Evolutionary conservation across 106 monocot genomes (phyloP).

Genomic region (Acorus calamus): DNA sequence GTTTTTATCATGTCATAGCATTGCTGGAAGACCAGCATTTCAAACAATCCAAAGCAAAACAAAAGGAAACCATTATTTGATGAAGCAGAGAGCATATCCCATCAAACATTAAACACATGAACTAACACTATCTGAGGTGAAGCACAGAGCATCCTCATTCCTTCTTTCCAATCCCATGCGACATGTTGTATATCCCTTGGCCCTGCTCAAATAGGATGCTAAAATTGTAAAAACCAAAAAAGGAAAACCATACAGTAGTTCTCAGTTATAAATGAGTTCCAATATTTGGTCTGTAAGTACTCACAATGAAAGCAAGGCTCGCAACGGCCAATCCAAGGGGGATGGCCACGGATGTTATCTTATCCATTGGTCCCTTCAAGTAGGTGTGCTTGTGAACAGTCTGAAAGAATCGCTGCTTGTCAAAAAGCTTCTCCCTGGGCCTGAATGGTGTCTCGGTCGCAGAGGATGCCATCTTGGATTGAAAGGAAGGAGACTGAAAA

Average conservation of each 20-base stretch:
- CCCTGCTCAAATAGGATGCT: slow-evolving; percentile 20
- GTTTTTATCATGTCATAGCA: no score
- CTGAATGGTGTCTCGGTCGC: slow-evolving; percentile 41
- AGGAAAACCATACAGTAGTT: not conserved
- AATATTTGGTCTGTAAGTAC: not conserved
- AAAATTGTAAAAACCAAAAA: not conserved
- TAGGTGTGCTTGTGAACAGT: slow-evolving; percentile 48
- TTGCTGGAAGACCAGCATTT: no score
- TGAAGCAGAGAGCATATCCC: no score
- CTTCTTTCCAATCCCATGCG: slow-evolving; percentile 70
- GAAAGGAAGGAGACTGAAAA: no score
- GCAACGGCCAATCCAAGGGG: slow-evolving; percentile 54
- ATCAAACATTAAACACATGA: no score
- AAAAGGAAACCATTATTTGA: no score
- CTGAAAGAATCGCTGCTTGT: slow-evolving; percentile 62
- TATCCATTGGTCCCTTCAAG: slow-evolving; percentile 64
- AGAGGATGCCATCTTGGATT: no score
- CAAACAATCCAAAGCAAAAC: no score
- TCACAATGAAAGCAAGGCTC: slow-evolving; percentile 46
- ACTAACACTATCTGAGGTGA: no score
- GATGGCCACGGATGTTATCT: slow-evolving; percentile 68
- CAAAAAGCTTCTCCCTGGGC: slow-evolving; percentile 49
- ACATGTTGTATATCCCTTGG: slow-evolving; percentile 63
- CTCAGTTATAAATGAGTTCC: no score
- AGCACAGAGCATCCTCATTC: slow-evolving; percentile 15